Percentiles rank a stretch among this genome's conserved stretches.
Evolutionary conservation across 164 flowering plant species (phyloP).

Genomic region (Annona squamosa): DNA sequence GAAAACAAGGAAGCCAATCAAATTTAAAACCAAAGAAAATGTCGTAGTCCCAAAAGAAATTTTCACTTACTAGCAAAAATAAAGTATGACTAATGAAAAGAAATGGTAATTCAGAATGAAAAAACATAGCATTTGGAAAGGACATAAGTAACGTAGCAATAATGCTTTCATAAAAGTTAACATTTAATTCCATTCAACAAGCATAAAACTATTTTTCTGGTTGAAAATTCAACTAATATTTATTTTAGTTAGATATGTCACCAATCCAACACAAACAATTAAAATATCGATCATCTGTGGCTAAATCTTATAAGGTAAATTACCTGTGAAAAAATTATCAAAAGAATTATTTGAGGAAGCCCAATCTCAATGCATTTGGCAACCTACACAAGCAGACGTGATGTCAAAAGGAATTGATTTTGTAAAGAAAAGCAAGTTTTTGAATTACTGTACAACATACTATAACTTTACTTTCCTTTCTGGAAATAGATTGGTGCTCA

Average conservation of each 20-base stretch:
- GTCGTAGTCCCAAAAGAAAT: neutral
- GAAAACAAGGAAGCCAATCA: neutral
- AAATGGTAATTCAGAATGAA: too few relatives aligned
- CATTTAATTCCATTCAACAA: neutral
- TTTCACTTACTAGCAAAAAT: too few relatives aligned
- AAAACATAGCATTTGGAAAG: too few relatives aligned
- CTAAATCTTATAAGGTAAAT: neutral
- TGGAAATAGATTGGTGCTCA: too few relatives aligned
- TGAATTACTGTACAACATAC: too few relatives aligned
- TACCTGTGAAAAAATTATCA: constrained; percentile 79
- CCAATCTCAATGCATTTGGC: constrained; percentile 94
- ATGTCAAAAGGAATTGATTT: too few relatives aligned
- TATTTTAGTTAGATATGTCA: neutral
- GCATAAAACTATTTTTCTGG: neutral
- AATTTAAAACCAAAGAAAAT: neutral
- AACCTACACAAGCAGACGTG: constrained; percentile 31
- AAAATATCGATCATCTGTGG: neutral
- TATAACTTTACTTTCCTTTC: too few relatives aligned
- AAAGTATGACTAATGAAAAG: too few relatives aligned
- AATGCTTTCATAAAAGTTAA: neutral
- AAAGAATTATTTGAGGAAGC: constrained; percentile 61
- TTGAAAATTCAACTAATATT: neutral
- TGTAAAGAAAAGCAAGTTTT: too few relatives aligned
- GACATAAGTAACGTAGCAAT: neutral
- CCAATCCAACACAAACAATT: neutral